A percentile compares a stretch with the other conserved stretches of the same genome.
These are phyloP conservation scores for Leccinum angustisporum DNA, from an alignment of 1,284 basidiomycete genomes.

Conservation along the genomic window DNA sequence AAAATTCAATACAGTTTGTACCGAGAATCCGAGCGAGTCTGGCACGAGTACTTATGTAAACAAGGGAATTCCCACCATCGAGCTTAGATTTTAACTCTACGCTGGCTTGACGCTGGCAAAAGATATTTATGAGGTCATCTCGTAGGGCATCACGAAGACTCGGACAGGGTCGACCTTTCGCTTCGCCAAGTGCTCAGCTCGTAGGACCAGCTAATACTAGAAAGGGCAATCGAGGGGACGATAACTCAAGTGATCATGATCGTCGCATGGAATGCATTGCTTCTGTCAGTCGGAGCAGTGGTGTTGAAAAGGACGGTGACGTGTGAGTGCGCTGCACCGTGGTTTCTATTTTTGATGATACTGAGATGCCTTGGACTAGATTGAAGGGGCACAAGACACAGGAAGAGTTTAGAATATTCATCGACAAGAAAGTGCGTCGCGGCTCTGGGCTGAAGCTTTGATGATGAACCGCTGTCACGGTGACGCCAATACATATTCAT, in stretches of 20 bases:
- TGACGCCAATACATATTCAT: neutral
- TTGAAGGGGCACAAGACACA: conserved; percentile 57
- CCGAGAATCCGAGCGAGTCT: no score
- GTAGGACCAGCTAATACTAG: neutral
- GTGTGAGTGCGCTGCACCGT: conserved; percentile 46
- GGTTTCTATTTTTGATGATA: conserved; percentile 26
- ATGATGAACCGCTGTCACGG: neutral
- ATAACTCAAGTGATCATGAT: conserved; percentile 13
- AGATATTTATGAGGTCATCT: conserved; percentile 21
- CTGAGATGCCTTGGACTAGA: conserved; percentile 41
- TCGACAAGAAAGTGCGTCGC: conserved; percentile 56
- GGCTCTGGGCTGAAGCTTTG: neutral
- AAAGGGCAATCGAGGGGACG: conserved; percentile 3
- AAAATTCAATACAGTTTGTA: no score
- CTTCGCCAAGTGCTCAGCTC: neutral
- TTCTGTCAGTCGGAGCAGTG: conserved; percentile 71
- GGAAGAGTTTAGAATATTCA: conserved; percentile 62
- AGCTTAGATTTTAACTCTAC: neutral
- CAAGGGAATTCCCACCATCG: neutral
- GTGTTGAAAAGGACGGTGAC: conserved; percentile 67
- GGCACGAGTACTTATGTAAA: neutral
- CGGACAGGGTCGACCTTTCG: conserved; percentile 10
- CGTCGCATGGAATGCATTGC: conserved; percentile 58
- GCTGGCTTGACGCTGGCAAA: neutral
- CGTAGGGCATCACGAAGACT: conserved; percentile 2